These are phyloP conservation scores for Colletotrichum limetticola DNA, from an alignment of 2,329 filamentous ascomycete species.

Conservation along the genomic window DNA sequence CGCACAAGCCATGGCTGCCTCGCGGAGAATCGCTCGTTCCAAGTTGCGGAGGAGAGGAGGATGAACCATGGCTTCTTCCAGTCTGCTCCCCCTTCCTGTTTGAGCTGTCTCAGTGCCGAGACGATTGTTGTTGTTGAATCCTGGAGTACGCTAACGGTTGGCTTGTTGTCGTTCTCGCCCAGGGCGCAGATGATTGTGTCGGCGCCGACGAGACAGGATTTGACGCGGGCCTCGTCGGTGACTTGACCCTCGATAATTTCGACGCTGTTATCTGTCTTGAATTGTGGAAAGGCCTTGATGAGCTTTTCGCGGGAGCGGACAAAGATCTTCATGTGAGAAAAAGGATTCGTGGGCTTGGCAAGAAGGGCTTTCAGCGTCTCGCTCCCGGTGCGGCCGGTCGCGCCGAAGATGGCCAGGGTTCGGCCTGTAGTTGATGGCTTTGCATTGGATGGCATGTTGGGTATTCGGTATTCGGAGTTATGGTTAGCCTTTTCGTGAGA, in stretches of 20 bases:
- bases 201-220: background rate
- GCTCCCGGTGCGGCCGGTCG: conserved; percentile 27
- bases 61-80: conserved; percentile 15
- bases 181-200: conserved; percentile 27
- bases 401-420: conserved; percentile 27
- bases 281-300: background rate
- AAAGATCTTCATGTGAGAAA: conserved; percentile 6
- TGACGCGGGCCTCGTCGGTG: conserved; percentile 11
- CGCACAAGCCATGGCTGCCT: background rate
- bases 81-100: background rate
- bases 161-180: conserved; percentile 28
- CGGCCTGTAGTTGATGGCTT: background rate
- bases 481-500: background rate
- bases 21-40: conserved; percentile 8
- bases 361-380: conserved; percentile 23
- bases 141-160: conserved; percentile 2
- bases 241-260: conserved; percentile 23
- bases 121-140: conserved; percentile 9
- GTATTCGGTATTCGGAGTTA: background rate
- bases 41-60: conserved; percentile 21
- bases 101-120: conserved; percentile 8
- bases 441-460: background rate
- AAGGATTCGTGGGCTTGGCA: background rate
- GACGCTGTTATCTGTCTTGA: background rate
- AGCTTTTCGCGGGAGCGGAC: conserved; percentile 21